Conservation (phyloP, 148 eudicot genomes). For the Chenopodium berlandieri region DNA sequence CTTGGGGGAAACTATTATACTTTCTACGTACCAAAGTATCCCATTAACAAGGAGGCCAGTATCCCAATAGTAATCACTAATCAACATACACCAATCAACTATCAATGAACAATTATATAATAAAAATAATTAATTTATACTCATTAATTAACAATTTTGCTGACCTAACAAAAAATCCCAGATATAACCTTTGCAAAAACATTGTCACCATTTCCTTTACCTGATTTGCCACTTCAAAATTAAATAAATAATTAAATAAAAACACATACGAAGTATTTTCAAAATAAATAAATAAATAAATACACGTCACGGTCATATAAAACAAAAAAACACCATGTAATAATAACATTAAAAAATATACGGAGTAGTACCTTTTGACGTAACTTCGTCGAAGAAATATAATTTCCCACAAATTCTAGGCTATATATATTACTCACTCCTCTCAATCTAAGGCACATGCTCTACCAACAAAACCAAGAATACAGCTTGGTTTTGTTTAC, state of each 20-base stretch:
- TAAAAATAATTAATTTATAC: not conserved
- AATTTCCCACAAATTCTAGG: not conserved
- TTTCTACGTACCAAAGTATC: too few relatives aligned
- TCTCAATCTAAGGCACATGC: slow-evolving; percentile 10
- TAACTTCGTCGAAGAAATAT: slow-evolving; percentile 8
- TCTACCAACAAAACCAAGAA: not conserved
- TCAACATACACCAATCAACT: not conserved
- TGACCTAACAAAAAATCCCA: slow-evolving; percentile 10
- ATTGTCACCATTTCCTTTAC: not conserved
- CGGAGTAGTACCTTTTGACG: not conserved
- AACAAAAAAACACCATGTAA: not conserved
- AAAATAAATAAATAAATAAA: not conserved
- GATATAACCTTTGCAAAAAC: not conserved
- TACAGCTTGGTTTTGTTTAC: not conserved
- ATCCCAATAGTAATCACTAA: not conserved
- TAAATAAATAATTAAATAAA: not conserved
- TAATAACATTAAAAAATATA: not conserved
- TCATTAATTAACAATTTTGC: not conserved
- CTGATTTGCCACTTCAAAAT: not conserved
- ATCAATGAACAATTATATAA: too few relatives aligned
- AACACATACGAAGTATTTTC: not conserved
- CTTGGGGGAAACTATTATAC: too few relatives aligned
- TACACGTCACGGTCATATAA: not conserved
- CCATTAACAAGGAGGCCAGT: too few relatives aligned
- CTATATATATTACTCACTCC: slow-evolving; percentile 8